Conservation (phyloP, 2,329 filamentous ascomycete species). For the Blastomyces parvus region DNA sequence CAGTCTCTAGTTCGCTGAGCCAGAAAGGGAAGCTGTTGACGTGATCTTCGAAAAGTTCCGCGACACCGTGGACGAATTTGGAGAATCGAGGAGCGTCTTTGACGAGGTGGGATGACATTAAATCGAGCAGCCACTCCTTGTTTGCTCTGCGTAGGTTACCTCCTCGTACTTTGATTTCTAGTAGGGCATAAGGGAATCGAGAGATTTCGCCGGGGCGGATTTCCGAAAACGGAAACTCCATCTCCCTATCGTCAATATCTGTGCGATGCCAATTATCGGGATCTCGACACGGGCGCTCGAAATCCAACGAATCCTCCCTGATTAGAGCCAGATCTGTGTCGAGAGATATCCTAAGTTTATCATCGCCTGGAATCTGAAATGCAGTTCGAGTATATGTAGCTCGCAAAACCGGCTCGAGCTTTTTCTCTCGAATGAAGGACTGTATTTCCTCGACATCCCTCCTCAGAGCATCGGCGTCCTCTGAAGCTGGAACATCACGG, state of each 20-base stretch:
- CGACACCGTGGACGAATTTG: slow-evolving; percentile 92
- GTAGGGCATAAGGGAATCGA: slow-evolving; percentile 78
- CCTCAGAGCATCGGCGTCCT: slow-evolving; percentile 60
- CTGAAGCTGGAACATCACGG: slow-evolving; percentile 57
- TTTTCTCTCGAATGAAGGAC: slow-evolving; percentile 63
- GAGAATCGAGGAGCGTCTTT: slow-evolving; percentile 85
- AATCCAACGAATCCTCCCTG: slow-evolving; percentile 62
- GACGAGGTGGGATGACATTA: slow-evolving; percentile 87
- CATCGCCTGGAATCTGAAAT: slow-evolving; percentile 90
- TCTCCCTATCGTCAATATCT: slow-evolving; percentile 73
- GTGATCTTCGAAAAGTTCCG: slow-evolving; percentile 85
- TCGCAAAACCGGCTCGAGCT: slow-evolving; percentile 73
- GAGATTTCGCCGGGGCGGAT: slow-evolving; percentile 87
- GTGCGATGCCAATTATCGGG: slow-evolving; percentile 81
- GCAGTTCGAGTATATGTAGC: slow-evolving; percentile 92
- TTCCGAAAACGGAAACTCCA: slow-evolving; percentile 78
- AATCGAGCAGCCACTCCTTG: slow-evolving; percentile 77
- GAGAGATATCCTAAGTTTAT: slow-evolving; percentile 81
- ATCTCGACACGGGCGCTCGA: slow-evolving; percentile 76
- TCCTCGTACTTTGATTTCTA: slow-evolving; percentile 78
- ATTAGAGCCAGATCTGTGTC: slow-evolving; percentile 91
- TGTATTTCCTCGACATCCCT: slow-evolving; percentile 68
- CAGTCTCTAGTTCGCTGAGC: slow-evolving; percentile 81
- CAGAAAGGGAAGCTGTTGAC: slow-evolving; percentile 96
- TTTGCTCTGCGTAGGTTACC: slow-evolving; percentile 49